Base-by-base conservation (phyloP, 352 stramenopile species). In the Globisporangium alternatum region DNA sequence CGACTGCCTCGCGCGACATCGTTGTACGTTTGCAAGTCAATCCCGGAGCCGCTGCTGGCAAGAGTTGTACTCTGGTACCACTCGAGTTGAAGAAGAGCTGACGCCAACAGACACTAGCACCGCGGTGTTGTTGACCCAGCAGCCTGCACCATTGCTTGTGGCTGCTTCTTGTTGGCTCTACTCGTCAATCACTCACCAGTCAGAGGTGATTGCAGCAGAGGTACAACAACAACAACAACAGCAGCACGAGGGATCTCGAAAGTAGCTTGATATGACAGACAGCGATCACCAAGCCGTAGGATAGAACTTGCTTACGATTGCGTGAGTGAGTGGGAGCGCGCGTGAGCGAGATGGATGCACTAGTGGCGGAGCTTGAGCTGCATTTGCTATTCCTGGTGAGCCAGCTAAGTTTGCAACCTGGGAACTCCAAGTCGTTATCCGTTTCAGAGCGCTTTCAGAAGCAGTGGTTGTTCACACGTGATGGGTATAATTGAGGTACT, bases 1-100 rank as follows among this genome's bases (percentile, higher is more conserved):
- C 15, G 7, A 12, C 25, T 35, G 28, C 43, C 9, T 62, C 54
- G 47, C 53, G 43, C 1, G n/a, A 61, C 61, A 65, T 59, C 5
- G 7, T 15, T 25, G 13, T 5, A 12, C 13, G 33, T 13, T 39
- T 39, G 7, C 8, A 8, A 39, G 33, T 39, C 33, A 12, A 39
- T 55, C 13, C 12, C 17, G 12, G 47, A 12, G 21, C 5, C 9
- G 13, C 9, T 35, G 5, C 49, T 55, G 28, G 25, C n/a, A n/a
- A 53, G 28, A 8, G 10, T 21, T 10, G 47, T n/a, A 25, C 45
- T 21, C 21, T 30, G 8, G 44, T 52, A n/a, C 15, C 33, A 12
- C 33, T 39, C 8, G 8, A 12, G 21, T 31, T 0, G 47, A 19
- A 10, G 21, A 51, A 25, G n/a, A 39, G 39, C 39, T 44, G 39